phyloP scores from a whole-genome alignment of 2,329 filamentous ascomycete genomes.

The Colletotrichum incanum region DNA sequence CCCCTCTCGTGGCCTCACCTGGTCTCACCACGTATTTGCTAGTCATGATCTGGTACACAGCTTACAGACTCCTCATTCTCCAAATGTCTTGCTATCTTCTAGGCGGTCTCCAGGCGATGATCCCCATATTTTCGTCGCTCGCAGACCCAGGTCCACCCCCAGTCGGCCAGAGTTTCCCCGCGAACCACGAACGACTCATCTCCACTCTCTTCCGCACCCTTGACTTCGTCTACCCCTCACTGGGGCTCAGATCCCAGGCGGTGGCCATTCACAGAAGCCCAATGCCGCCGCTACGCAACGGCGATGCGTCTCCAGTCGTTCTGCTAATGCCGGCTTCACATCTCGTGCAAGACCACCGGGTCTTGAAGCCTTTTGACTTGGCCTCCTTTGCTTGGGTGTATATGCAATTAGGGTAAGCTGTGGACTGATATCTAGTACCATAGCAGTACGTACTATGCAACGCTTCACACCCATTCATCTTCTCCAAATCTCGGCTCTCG shows the following conservation, averaged over 20 bases:
- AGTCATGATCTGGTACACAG: conserved; percentile 5
- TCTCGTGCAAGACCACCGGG: background rate
- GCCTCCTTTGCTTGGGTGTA: background rate
- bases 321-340: background rate
- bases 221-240: conserved; percentile 1
- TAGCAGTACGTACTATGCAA: background rate
- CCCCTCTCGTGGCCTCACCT: background rate
- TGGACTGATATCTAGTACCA: background rate
- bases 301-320: background rate
- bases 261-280: conserved; percentile 22
- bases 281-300: conserved; percentile 36
- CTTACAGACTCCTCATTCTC: conserved; percentile 15
- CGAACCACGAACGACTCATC: conserved; percentile 35
- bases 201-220: conserved; percentile 7
- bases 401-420: background rate
- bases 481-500: conserved; percentile 14
- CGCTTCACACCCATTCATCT: background rate
- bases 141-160: background rate
- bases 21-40: background rate
- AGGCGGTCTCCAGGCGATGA: background rate
- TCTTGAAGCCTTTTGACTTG: background rate
- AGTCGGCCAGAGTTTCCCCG: conserved; percentile 40
- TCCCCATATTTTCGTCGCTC: background rate
- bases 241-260: conserved; percentile 9
- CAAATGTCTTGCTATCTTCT: background rate